A percentile compares a stretch with the other conserved stretches of the same genome.
Conservation (phyloP, 1,284 basidiomycete species). For the Moniliella sp. region DNA sequence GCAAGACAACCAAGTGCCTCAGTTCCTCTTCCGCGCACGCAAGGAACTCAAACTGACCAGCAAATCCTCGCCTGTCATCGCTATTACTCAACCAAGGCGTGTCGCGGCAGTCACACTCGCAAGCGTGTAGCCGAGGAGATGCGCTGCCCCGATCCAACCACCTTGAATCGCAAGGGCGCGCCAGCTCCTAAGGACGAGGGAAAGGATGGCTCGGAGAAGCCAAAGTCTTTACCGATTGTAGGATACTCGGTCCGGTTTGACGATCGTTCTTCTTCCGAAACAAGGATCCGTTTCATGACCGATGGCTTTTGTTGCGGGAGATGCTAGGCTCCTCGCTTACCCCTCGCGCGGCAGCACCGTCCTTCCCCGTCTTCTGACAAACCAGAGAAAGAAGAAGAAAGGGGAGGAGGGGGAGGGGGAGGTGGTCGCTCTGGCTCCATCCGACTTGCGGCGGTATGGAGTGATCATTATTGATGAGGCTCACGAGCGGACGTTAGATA, state of each 20-base stretch:
- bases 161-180: no score
- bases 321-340: constrained; percentile 40
- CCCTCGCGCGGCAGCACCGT: no score
- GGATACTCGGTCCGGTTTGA: constrained; percentile 93
- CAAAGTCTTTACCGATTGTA: no score
- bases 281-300: constrained; percentile 72
- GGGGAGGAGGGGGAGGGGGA: no score
- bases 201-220: no score
- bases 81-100: constrained; percentile 63
- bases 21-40: no score
- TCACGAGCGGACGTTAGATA: constrained; percentile 80
- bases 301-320: constrained; percentile 88
- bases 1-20: constrained; percentile 47
- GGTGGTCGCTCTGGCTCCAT: no score
- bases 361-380: no score
- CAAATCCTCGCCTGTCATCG: constrained; percentile 21
- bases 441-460: constrained; percentile 57
- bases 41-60: no score
- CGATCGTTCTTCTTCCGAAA: constrained; percentile 47
- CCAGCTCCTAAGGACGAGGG: no score
- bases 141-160: constrained; percentile 35
- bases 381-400: no score
- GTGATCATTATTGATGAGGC: constrained; percentile 87
- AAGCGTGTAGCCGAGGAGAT: constrained; percentile 68
- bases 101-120: constrained; percentile 86